Conservation (phyloP, 2,329 filamentous ascomycete genomes). For the Fusarium brachygibbosum region DNA sequence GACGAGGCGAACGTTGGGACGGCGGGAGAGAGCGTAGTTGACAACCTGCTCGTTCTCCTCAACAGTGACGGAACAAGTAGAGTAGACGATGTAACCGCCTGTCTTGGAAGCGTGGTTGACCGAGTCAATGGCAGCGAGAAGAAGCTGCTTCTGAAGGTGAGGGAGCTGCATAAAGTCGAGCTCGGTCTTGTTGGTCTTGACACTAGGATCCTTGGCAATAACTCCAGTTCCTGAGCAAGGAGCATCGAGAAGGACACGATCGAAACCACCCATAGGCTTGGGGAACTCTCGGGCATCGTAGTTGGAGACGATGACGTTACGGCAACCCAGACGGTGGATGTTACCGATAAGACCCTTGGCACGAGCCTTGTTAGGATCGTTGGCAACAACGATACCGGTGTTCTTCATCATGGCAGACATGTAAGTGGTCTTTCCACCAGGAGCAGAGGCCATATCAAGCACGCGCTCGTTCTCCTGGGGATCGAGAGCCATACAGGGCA, state of each 20-base stretch:
- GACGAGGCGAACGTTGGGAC: conserved; percentile 93
- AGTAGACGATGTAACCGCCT: conserved; percentile 95
- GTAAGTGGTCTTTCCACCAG: conserved; percentile 96
- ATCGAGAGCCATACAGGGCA: conserved; percentile 96
- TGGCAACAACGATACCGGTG: conserved; percentile 94
- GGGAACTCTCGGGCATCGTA: conserved; percentile 96
- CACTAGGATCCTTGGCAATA: conserved; percentile 94
- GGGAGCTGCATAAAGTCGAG: conserved; percentile 94
- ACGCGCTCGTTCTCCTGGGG: conserved; percentile 93
- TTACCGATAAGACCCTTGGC: conserved; percentile 98
- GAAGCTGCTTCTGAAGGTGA: conserved; percentile 93
- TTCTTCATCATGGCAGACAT: conserved; percentile 97
- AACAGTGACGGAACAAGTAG: conserved; percentile 93
- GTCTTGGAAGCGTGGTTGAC: conserved; percentile 93
- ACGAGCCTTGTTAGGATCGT: conserved; percentile 94
- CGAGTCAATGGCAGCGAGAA: conserved; percentile 93
- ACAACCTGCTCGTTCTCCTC: conserved; percentile 94
- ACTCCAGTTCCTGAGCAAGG: conserved; percentile 98
- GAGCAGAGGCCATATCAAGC: conserved; percentile 94
- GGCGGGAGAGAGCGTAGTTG: conserved; percentile 89
- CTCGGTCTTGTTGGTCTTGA: conserved; percentile 99
- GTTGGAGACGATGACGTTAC: conserved; percentile 95
- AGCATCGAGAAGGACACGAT: conserved; percentile 92
- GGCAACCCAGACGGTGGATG: conserved; percentile 92
- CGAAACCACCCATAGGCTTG: conserved; percentile 93